These are phyloP conservation scores for Alternaria ethzedia DNA, from an alignment of 2,329 filamentous ascomycete genomes.

Conservation along the genomic window DNA sequence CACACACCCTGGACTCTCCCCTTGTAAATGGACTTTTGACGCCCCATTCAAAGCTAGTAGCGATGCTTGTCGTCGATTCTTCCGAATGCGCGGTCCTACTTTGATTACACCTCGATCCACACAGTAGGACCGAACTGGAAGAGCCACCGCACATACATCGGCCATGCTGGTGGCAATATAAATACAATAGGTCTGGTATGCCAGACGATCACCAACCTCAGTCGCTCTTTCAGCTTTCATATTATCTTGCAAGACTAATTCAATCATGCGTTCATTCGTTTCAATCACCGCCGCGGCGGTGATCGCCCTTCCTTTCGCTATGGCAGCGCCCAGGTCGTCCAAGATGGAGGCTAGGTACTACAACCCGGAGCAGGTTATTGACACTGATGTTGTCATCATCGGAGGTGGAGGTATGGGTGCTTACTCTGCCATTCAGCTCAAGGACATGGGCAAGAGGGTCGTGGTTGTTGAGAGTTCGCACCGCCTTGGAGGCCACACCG, in stretches of 20 bases:
- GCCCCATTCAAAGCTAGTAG: not conserved
- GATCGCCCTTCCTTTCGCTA: not conserved
- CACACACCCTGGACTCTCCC: not conserved
- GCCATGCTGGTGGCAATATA: not conserved
- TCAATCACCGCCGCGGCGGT: conserved; percentile 1
- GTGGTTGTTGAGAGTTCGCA: conserved; percentile 49
- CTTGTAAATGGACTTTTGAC: not conserved
- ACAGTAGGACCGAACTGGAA: not conserved
- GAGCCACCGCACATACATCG: not conserved
- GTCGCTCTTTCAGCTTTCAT: not conserved
- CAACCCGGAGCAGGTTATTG: conserved; percentile 1
- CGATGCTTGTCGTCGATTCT: not conserved
- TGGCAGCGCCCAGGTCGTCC: not conserved
- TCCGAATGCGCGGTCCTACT: not conserved
- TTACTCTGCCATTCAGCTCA: conserved; percentile 51
- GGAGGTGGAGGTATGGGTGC: conserved; percentile 52
- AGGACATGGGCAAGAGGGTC: conserved; percentile 46
- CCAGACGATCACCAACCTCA: not conserved
- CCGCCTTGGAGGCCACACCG: conserved; percentile 56
- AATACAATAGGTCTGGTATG: not conserved
- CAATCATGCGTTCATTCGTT: not conserved
- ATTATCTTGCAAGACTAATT: not conserved
- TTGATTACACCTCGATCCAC: not conserved
- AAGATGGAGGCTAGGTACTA: conserved; percentile 1
- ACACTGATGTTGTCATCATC: conserved; percentile 45